phyloP scores from a whole-genome alignment of 768 basidiomycete genomes.

The Amanita pallidorosea region DNA sequence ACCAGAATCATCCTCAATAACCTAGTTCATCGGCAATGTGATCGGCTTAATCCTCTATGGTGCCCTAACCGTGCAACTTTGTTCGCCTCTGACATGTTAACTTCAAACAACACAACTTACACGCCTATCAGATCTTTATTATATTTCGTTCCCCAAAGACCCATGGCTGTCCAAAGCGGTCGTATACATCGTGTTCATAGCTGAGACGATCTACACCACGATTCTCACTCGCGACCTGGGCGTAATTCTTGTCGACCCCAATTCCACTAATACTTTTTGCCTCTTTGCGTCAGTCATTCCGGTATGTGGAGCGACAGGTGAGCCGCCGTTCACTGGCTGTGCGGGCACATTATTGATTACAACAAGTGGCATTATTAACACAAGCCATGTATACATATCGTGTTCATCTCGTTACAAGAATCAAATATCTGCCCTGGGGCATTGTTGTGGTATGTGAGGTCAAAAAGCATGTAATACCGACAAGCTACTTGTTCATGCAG shows the following conservation, averaged over 20 bases:
- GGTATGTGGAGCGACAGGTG: neutral
- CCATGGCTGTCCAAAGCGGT: slow-evolving; percentile 4
- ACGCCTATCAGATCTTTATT: slow-evolving; percentile 9
- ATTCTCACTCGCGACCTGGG: neutral
- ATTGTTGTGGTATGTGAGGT: neutral
- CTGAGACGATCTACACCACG: slow-evolving; percentile 8
- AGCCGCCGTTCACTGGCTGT: neutral
- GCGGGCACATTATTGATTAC: neutral
- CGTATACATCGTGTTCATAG: slow-evolving; percentile 6
- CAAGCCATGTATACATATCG: neutral
- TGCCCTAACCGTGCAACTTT: slow-evolving; percentile 2
- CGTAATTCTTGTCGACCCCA: neutral
- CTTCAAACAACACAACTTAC: neutral
- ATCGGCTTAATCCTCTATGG: neutral
- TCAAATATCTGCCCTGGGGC: neutral
- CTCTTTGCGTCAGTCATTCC: neutral
- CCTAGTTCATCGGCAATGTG: neutral
- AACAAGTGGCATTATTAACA: neutral
- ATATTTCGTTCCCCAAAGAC: slow-evolving; percentile 10
- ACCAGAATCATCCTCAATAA: neutral
- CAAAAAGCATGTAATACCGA: neutral
- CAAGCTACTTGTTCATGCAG: neutral
- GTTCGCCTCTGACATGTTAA: neutral
- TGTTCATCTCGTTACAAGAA: neutral
- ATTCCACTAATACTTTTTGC: neutral